Evolutionary conservation across 306 rosid species (phyloP).

Genomic region (Corylus americana): DNA sequence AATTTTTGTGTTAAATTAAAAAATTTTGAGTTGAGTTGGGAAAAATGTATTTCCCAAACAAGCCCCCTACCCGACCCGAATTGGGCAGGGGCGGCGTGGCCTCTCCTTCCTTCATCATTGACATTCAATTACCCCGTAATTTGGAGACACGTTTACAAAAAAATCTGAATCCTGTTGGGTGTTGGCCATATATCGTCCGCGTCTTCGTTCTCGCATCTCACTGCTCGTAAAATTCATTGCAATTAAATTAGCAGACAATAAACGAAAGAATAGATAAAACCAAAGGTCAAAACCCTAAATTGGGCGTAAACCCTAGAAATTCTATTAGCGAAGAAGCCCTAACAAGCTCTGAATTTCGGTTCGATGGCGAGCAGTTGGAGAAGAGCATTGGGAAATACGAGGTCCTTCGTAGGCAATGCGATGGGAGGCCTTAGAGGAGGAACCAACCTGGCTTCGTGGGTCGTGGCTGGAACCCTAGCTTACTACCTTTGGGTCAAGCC

Average conservation of each 20-base stretch:
- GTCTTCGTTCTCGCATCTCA: no score
- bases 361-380: slow-evolving; percentile 68
- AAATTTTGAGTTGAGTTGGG: no score
- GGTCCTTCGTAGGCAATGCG: slow-evolving; percentile 71
- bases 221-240: neutral
- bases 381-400: slow-evolving; percentile 69
- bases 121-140: no score
- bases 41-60: no score
- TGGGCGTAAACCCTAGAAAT: neutral
- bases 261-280: neutral
- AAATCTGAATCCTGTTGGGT: no score
- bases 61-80: no score
- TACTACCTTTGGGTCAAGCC: slow-evolving; percentile 96
- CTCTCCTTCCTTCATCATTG: no score
- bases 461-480: slow-evolving; percentile 90
- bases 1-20: no score
- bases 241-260: neutral
- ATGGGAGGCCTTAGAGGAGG: slow-evolving; percentile 88
- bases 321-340: neutral
- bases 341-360: neutral
- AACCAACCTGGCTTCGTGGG: slow-evolving; percentile 85
- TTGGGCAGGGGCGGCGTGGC: no score
- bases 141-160: no score
- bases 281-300: neutral
- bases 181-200: no score